Percentiles rank a stretch among this genome's conserved stretches.
phyloP scores from a whole-genome alignment of 805 yeast genomes.

The Millerozyma acaciae region DNA sequence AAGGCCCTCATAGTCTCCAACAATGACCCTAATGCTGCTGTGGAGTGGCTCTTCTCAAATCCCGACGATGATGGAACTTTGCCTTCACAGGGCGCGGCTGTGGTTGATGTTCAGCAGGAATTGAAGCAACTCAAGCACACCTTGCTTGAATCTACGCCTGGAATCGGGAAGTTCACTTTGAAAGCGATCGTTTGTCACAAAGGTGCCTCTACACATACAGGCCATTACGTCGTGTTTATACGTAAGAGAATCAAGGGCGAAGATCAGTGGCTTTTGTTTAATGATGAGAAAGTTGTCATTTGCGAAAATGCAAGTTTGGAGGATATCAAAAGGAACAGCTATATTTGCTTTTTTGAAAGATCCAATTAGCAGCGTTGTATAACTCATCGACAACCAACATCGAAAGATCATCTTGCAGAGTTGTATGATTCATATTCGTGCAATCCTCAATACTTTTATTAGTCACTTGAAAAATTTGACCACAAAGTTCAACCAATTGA shows the following conservation, averaged over 20 bases:
- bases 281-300: constrained; percentile 82
- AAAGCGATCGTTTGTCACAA: constrained; percentile 80
- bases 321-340: constrained; percentile 46
- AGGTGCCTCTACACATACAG: constrained; percentile 85
- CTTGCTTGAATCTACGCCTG: constrained; percentile 8
- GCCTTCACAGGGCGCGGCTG: constrained; percentile 14
- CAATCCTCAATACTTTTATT: too few species aligned
- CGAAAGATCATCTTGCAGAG: too few species aligned
- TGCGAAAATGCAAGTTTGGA: constrained; percentile 41
- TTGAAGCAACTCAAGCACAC: constrained; percentile 11
- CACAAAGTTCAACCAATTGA: too few species aligned
- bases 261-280: constrained; percentile 69
- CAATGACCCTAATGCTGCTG: constrained; percentile 68
- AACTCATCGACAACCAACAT: too few species aligned
- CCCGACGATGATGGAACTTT: constrained; percentile 74
- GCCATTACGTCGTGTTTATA: constrained; percentile 84
- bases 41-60: constrained; percentile 85
- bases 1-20: constrained; percentile 64
- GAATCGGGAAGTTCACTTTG: constrained; percentile 41
- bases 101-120: constrained; percentile 27
- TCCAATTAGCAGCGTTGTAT: not conserved
- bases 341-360: constrained; percentile 41
- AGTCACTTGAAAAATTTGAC: too few species aligned
- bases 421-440: too few species aligned
- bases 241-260: constrained; percentile 37